Percentiles rank a stretch among this genome's conserved stretches.
These are phyloP conservation scores for Pythium plurisporium DNA, from an alignment of 352 stramenopile species.

Conservation along the genomic window DNA sequence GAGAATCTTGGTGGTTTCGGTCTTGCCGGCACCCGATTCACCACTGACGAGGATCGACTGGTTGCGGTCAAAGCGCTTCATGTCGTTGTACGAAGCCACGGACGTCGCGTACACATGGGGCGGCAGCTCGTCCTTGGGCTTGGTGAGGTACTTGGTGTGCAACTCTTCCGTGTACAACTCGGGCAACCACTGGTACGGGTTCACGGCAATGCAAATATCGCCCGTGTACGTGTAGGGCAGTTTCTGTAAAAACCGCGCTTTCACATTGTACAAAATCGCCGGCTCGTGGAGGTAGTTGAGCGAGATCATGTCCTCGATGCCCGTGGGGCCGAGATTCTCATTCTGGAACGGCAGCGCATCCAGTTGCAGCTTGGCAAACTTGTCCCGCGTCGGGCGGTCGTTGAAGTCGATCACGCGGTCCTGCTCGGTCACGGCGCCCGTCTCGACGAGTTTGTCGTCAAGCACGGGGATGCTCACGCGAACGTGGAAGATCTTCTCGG, in stretches of 20 bases:
- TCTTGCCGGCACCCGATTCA: constrained; percentile 85
- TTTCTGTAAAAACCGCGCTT: constrained; percentile 74
- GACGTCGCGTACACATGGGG: constrained; percentile 73
- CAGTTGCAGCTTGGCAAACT: constrained; percentile 60
- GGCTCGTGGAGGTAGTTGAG: constrained; percentile 90
- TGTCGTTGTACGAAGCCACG: constrained; percentile 64
- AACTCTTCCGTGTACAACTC: constrained; percentile 81
- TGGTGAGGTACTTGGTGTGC: constrained; percentile 63
- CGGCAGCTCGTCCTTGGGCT: constrained; percentile 48
- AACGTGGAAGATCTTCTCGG: constrained; percentile 53
- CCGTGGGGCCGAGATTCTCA: constrained; percentile 45
- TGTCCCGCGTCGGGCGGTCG: constrained; percentile 41
- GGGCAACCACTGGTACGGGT: constrained; percentile 92
- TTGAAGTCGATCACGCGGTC: constrained; percentile 76
- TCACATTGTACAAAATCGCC: constrained; percentile 90
- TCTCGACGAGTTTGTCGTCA: constrained; percentile 19
- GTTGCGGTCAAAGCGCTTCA: constrained; percentile 57
- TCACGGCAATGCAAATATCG: constrained; percentile 96
- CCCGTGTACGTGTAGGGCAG: constrained; percentile 96
- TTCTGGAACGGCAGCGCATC: constrained; percentile 80
- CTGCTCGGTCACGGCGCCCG: constrained; percentile 25
- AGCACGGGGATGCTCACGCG: constrained; percentile 39
- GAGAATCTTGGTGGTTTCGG: constrained; percentile 87
- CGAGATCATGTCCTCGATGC: constrained; percentile 84
- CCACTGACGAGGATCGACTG: constrained; percentile 87